Evolutionary conservation across 805 yeast species (phyloP).

Genomic region (Yamadazyma philogaea): DNA sequence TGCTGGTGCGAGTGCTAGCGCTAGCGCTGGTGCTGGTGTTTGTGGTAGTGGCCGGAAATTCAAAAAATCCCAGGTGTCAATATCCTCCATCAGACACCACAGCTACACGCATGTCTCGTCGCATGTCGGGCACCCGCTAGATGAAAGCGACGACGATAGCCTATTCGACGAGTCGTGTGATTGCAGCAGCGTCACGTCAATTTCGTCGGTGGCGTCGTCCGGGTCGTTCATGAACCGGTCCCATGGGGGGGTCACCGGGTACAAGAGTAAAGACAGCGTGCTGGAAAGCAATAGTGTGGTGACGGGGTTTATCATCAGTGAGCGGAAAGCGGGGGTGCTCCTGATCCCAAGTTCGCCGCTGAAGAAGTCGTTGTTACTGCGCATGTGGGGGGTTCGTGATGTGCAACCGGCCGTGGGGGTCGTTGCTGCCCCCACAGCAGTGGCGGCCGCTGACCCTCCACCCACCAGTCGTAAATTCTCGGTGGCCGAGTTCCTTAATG

Average conservation of each 20-base stretch:
- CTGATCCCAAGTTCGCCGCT: too few relatives aligned
- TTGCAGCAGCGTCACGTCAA: constrained; percentile 5
- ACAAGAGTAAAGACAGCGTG: not conserved
- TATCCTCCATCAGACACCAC: not conserved
- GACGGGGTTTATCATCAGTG: not conserved
- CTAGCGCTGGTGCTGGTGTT: not conserved
- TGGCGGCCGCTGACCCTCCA: too few relatives aligned
- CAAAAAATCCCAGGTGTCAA: not conserved
- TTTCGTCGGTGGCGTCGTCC: constrained; percentile 1
- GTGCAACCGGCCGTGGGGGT: too few relatives aligned
- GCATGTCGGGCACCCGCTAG: not conserved
- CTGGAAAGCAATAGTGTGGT: not conserved
- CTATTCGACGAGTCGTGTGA: constrained; percentile 14
- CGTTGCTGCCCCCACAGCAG: too few relatives aligned
- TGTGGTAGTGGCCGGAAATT: too few relatives aligned
- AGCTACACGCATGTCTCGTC: not conserved
- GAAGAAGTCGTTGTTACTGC: too few relatives aligned
- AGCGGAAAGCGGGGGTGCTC: too few relatives aligned
- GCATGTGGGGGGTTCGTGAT: too few relatives aligned
- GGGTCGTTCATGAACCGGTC: not conserved
- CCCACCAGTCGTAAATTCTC: too few relatives aligned
- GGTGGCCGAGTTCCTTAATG: too few relatives aligned
- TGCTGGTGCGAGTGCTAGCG: not conserved
- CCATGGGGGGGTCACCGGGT: not conserved
- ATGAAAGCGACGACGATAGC: constrained; percentile 8